These are phyloP conservation scores for Pleurotus pulmonarius DNA, from an alignment of 768 basidiomycete genomes.

Conservation along the genomic window DNA sequence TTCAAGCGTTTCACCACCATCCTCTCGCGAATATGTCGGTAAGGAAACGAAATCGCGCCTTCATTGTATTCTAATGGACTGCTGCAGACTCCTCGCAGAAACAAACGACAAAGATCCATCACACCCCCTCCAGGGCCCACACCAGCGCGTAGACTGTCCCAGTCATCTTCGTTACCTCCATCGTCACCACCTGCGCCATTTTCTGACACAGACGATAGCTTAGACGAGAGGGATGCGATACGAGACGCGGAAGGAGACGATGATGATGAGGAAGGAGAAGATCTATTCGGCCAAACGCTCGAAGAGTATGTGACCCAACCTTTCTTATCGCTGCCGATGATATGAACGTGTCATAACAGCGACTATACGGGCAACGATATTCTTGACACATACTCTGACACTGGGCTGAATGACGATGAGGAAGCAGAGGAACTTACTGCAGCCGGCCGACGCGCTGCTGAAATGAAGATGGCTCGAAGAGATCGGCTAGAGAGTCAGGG, in stretches of 20 bases:
- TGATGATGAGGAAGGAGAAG: conserved; percentile 68
- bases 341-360: conserved; percentile 29
- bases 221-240: conserved; percentile 68
- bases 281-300: conserved; percentile 82
- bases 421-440: conserved; percentile 65
- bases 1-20: conserved; percentile 15
- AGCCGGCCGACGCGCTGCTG: conserved; percentile 74
- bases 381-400: conserved; percentile 85
- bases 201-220: conserved; percentile 80
- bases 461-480: conserved; percentile 82
- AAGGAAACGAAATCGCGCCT: conserved; percentile 10
- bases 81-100: conserved; percentile 42
- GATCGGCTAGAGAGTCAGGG: conserved; percentile 74
- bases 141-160: conserved; percentile 51
- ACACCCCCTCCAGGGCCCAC: conserved; percentile 45
- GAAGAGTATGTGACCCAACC: conserved; percentile 51
- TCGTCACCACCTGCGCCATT: conserved; percentile 83
- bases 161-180: conserved; percentile 73
- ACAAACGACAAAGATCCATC: conserved; percentile 61
- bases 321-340: conserved; percentile 8
- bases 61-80: conserved; percentile 25
- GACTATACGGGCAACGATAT: conserved; percentile 84
- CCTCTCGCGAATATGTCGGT: neutral
- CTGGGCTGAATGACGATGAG: conserved; percentile 81
- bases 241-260: conserved; percentile 64